Conservation (phyloP, 768 basidiomycete species). For the Tremella fuciformis region DNA sequence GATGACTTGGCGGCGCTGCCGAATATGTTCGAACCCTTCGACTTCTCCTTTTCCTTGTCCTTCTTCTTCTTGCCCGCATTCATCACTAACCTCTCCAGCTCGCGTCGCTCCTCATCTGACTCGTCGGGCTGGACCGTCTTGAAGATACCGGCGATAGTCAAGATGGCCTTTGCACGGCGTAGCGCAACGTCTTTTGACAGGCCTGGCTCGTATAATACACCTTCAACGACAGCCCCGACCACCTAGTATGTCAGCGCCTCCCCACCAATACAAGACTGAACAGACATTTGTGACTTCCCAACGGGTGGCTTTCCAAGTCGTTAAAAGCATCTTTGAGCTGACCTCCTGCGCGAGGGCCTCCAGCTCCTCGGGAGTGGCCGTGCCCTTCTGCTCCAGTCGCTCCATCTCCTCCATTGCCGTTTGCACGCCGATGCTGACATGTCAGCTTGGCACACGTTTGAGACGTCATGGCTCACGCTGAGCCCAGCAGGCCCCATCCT, state of each 20-base stretch:
- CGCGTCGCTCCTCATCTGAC: slow-evolving; percentile 86
- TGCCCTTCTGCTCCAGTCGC: slow-evolving; percentile 81
- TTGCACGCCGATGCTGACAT: slow-evolving; percentile 65
- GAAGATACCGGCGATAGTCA: slow-evolving; percentile 85
- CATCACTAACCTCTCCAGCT: slow-evolving; percentile 65
- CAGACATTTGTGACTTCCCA: slow-evolving; percentile 92
- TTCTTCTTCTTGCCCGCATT: slow-evolving; percentile 52
- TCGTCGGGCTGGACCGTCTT: slow-evolving; percentile 80
- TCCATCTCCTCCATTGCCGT: slow-evolving; percentile 89
- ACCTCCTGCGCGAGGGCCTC: slow-evolving; percentile 85
- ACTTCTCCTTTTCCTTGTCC: slow-evolving; percentile 44
- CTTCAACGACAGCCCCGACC: slow-evolving; percentile 65
- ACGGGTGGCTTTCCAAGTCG: slow-evolving; percentile 95
- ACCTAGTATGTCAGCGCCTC: slow-evolving; percentile 16
- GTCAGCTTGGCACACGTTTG: too few species aligned
- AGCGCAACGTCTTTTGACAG: slow-evolving; percentile 68
- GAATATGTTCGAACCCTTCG: too few species aligned
- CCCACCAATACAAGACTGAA: slow-evolving; percentile 27
- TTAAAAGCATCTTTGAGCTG: slow-evolving; percentile 92
- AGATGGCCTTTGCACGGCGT: slow-evolving; percentile 85
- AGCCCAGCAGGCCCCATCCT: slow-evolving; percentile 92
- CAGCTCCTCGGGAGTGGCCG: slow-evolving; percentile 78
- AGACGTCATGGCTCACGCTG: slow-evolving; percentile 86
- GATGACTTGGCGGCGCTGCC: too few species aligned
- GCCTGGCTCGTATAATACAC: slow-evolving; percentile 75